Evolutionary conservation across 2,329 filamentous ascomycete species (phyloP), one percentile per base, ranked within the genome.

Genomic region (Chaetomium strumarium): DNA sequence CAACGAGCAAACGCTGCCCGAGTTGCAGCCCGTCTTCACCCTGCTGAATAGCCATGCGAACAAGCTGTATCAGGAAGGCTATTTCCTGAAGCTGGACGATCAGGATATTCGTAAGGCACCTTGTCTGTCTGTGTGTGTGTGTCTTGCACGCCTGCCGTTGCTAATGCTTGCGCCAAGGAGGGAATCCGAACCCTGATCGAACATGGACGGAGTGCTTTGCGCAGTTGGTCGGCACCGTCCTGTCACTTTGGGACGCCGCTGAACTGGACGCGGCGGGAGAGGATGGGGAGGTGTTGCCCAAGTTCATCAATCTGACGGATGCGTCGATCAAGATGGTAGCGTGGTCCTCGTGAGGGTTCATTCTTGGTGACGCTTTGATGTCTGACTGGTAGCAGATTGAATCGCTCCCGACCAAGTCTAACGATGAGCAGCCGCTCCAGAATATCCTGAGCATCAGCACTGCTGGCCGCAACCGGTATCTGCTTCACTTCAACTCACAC

Each of bases 191-290:
- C 66, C 71, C 80, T 39, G 91, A 96, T 69, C 80, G 93, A 62
- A 88, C 84, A 59, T 99, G 93, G 93, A 87, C 87, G 36, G 93
- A 99, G 75, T 96, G 90, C 70, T 99, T 97, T 71, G 91, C 92
- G 40, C 93, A 97, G 68, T 83, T 99, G 14, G 90, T 96, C 16
- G 93, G 93, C 59, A 97, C 93, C 1, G 89, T 97, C 14, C 74
- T 99, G 52, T 96, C 93, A 7, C 74, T 97, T 46, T 99, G 93
- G 93, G 92, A 99, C 70, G 91, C 92, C 20, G 84, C 88, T 58
- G 90, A 93, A 67, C 78, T 97, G 53, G 93, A 99, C 72, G 84
- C 83, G 37, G 91, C 89, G 12, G 90, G 88, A 34, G 85, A 90
- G 62, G 83, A 93, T 63, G 87, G 77, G 37, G 72, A 77, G 57